Conservation (phyloP, 1,139 yeast species). For the Sugiyamaella castrensis region DNA sequence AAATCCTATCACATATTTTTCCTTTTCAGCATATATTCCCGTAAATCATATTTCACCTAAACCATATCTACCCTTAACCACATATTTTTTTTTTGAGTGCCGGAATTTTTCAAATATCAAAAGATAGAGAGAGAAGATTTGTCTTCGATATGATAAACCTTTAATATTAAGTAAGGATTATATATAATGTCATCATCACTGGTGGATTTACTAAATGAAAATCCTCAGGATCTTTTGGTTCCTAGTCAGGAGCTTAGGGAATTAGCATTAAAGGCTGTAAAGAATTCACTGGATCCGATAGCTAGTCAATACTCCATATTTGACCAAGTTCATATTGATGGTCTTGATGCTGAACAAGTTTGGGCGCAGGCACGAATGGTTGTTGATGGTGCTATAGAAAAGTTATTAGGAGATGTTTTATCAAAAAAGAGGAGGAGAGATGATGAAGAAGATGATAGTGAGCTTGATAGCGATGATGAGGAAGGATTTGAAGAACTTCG, state of each 20-base stretch:
- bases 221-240: slow-evolving; percentile 34
- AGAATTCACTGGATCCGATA: slow-evolving; percentile 61
- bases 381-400: slow-evolving; percentile 64
- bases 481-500: slow-evolving; percentile 20
- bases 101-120: too few species aligned
- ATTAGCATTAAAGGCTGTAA: slow-evolving; percentile 45
- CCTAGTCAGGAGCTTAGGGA: slow-evolving; percentile 29
- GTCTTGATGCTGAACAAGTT: slow-evolving; percentile 85
- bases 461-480: slow-evolving; percentile 11
- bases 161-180: neutral
- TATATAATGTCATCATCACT: slow-evolving; percentile 10
- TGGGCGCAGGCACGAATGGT: slow-evolving; percentile 92
- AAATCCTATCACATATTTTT: too few species aligned
- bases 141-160: too few species aligned
- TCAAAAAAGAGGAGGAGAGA: slow-evolving; percentile 23
- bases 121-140: too few species aligned
- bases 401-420: slow-evolving; percentile 42
- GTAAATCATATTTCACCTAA: too few species aligned
- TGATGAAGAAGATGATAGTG: slow-evolving; percentile 17
- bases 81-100: too few species aligned
- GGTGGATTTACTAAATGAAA: slow-evolving; percentile 21
- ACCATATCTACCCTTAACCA: too few species aligned
- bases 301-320: slow-evolving; percentile 62
- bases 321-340: slow-evolving; percentile 80
- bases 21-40: too few species aligned